Base-by-base conservation (phyloP, 805 yeast genomes). In the Ogataea nonfermentans region DNA sequence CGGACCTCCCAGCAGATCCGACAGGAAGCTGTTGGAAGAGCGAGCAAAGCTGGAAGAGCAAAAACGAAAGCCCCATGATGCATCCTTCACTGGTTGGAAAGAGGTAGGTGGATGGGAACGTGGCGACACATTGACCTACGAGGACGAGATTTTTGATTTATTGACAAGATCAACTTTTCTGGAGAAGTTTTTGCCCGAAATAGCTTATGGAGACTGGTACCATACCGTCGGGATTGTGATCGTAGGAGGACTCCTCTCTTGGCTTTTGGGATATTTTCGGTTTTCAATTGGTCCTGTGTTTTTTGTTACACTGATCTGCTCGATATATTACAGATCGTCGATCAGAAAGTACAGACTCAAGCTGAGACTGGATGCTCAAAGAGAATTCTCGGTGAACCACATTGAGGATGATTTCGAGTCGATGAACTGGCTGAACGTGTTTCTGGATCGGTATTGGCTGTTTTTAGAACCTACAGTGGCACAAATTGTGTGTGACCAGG, bases 201-300 rank as follows among this genome's bases (percentile, higher is more conserved):
- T 65, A 25, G 74, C 78, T 11, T 86, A 84, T 53, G 99, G 99
- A 37, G 98, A 93, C 58, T 93, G 99, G 99, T 93, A 83, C 58
- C 98, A 93, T 61, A 81, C 83, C 37, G 81, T 82, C n/a, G 96
- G 77, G 0, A 71, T 81, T 25, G 66, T 88, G 42, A 68, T 84
- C 22, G 59, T 74, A 15, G 88, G 84, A 6, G 89, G 84, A 0
- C 58, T 84, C 10, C 58, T 84, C 11, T 85, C 95, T 4, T 90
- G 91, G 81, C 50, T 81, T 3, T 53, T 86, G 28, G 99, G 98
- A 8, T 76, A 81, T 64, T 75, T 84, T 48, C 71, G 78, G 32
- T 81, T 90, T 52, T 78, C 89, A 6, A 55, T 90, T 39, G 93
- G 93, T 8, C 87, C 95, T 38, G 78, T 88, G 29, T 85, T 88